Evolutionary conservation across 768 basidiomycete species (phyloP).

Genomic region (Xerocomus potaroensis): DNA sequence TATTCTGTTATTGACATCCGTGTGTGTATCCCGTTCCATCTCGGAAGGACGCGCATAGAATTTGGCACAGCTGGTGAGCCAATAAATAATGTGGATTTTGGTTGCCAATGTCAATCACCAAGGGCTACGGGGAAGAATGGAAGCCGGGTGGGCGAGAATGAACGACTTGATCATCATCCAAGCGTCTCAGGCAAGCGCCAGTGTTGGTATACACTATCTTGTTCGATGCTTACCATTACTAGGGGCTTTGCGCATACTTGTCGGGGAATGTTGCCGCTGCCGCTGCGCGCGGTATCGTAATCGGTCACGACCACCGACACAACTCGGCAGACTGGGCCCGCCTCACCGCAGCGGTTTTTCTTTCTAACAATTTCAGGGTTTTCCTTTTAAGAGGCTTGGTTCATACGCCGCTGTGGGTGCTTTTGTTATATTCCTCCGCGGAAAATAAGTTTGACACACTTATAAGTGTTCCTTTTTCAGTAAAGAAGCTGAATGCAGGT

Average conservation of each 20-base stretch:
- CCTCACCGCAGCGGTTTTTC: conserved; percentile 69
- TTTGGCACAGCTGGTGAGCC: conserved; percentile 81
- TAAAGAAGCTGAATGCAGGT: conserved; percentile 61
- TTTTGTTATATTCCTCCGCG: background rate
- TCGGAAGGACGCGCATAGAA: conserved; percentile 60
- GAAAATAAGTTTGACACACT: background rate
- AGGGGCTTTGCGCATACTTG: conserved; percentile 80
- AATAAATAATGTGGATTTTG: background rate
- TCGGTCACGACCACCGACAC: conserved; percentile 84
- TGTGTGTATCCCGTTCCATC: background rate
- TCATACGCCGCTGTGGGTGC: conserved; percentile 71
- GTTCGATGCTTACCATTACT: background rate
- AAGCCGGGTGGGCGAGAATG: conserved; percentile 89
- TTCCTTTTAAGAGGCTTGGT: conserved; percentile 67
- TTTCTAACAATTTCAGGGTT: conserved; percentile 59
- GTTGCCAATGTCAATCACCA: conserved; percentile 21
- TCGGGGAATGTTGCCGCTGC: conserved; percentile 50
- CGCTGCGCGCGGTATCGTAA: conserved; percentile 60
- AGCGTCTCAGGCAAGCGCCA: conserved; percentile 60
- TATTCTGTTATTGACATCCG: background rate
- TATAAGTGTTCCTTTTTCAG: conserved; percentile 75
- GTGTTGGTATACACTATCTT: background rate
- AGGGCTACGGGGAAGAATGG: conserved; percentile 78
- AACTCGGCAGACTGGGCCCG: conserved; percentile 76
- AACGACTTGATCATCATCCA: conserved; percentile 84